Percentiles rank a stretch among this genome's conserved stretches.
Conservation (phyloP, 768 basidiomycete genomes). For the Gymnopilus dilepis region DNA sequence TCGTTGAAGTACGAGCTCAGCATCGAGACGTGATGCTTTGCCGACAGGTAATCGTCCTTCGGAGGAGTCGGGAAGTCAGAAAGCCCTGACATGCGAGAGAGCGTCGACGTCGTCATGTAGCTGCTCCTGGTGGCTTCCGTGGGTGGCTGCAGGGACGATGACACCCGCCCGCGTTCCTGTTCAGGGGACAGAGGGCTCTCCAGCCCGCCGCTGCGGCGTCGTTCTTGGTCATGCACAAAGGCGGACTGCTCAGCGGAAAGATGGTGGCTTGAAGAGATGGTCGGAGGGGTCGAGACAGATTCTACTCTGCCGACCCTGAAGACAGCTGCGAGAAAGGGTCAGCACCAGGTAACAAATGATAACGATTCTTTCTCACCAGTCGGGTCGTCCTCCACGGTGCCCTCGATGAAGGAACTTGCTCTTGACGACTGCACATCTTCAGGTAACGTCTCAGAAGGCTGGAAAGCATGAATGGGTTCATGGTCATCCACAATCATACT, state of each 20-base stretch:
- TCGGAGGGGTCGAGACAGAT: conserved; percentile 53
- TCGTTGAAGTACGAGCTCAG: conserved; percentile 32
- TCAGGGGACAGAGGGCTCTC: neutral
- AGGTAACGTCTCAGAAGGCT: conserved; percentile 47
- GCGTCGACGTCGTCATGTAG: conserved; percentile 63
- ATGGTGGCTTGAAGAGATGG: conserved; percentile 44
- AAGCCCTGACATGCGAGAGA: conserved; percentile 70
- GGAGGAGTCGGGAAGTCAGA: conserved; percentile 79
- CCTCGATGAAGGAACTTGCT: conserved; percentile 44
- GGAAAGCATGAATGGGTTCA: conserved; percentile 41
- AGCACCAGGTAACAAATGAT: neutral
- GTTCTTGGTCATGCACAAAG: conserved; percentile 22
- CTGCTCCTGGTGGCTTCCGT: conserved; percentile 51
- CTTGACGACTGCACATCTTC: conserved; percentile 54
- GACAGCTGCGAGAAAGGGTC: conserved; percentile 36
- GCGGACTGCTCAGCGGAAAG: conserved; percentile 42
- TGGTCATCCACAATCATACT: conserved; percentile 11
- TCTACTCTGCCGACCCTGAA: conserved; percentile 59
- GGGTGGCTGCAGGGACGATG: conserved; percentile 34
- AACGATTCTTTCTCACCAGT: conserved; percentile 36
- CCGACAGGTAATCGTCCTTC: conserved; percentile 27
- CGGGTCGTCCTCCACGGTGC: conserved; percentile 41
- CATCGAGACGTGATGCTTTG: conserved; percentile 16
- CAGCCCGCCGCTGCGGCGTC: conserved; percentile 11
- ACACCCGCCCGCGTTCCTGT: conserved; percentile 27